phyloP scores from a whole-genome alignment of 2,329 filamentous ascomycete species.

The Gaeumannomyces sp. region DNA sequence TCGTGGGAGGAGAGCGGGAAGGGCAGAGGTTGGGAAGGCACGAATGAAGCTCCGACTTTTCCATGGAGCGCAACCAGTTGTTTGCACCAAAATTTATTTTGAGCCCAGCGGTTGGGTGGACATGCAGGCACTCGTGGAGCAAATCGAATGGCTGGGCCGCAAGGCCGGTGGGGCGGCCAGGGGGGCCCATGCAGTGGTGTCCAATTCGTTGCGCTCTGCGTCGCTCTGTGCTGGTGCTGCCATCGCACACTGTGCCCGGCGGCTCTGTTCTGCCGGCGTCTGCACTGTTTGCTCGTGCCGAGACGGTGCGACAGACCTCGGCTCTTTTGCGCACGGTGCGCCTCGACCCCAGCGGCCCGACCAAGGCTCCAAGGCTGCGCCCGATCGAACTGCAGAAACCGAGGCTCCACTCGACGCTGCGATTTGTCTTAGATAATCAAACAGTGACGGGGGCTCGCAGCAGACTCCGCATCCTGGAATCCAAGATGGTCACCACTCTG shows the following conservation, averaged over 20 bases:
- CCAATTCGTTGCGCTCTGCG: background rate
- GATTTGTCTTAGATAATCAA: background rate
- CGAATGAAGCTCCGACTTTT: constrained; percentile 4
- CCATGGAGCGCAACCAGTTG: background rate
- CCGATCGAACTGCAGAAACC: background rate
- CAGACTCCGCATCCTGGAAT: background rate
- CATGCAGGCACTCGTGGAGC: constrained; percentile 11
- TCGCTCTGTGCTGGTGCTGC: background rate
- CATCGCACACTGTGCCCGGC: background rate
- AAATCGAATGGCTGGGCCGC: constrained; percentile 10
- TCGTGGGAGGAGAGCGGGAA: background rate
- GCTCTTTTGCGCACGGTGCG: background rate
- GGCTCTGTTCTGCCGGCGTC: too few species aligned
- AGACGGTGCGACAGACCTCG: background rate
- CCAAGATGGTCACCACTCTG: background rate
- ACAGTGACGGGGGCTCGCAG: background rate
- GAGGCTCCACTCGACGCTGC: too few species aligned
- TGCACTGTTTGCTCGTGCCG: too few species aligned
- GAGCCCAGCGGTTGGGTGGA: constrained; percentile 11
- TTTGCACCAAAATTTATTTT: constrained; percentile 10
- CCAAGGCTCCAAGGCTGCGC: background rate
- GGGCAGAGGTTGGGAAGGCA: background rate
- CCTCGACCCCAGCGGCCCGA: background rate
- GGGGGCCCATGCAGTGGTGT: constrained; percentile 5
- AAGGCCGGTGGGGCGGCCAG: background rate